phyloP scores from a whole-genome alignment of 306 rosid genomes.

The Mimosa bimucronata region DNA sequence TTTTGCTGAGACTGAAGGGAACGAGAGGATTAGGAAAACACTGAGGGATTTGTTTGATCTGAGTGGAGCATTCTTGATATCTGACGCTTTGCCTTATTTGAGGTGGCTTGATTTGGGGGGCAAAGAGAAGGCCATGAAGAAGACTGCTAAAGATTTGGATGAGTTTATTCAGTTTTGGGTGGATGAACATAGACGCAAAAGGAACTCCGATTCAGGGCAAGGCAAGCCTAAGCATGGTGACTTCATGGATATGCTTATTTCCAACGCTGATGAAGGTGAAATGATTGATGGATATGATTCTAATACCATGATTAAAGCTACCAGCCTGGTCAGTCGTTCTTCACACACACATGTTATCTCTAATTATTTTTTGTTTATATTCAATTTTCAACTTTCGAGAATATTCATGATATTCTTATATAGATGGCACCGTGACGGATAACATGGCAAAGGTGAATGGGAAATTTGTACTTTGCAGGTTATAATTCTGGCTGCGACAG shows the following conservation, averaged over 20 bases:
- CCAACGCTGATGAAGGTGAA: neutral
- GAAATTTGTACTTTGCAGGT: constrained; percentile 26
- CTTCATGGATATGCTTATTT: constrained; percentile 46
- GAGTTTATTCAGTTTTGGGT: constrained; percentile 16
- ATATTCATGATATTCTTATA: too few species aligned
- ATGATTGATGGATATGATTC: too few species aligned
- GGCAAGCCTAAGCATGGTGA: neutral
- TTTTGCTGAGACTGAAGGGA: constrained; percentile 27
- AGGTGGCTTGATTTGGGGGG: constrained; percentile 60
- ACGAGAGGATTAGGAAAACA: constrained; percentile 9
- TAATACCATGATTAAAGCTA: too few species aligned
- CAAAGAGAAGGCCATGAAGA: constrained; percentile 41
- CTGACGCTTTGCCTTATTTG: constrained; percentile 41
- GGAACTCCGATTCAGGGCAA: neutral
- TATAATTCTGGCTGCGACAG: constrained; percentile 35
- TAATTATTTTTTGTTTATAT: neutral
- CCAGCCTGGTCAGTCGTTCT: neutral
- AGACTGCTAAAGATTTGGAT: constrained; percentile 34
- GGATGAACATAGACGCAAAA: constrained; percentile 38
- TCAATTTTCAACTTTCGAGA: too few species aligned
- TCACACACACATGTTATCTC: neutral
- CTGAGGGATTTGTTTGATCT: constrained; percentile 8
- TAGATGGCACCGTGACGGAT: too few species aligned
- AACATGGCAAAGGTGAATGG: neutral
- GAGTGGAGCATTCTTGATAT: neutral